Evolutionary conservation across 2,329 filamentous ascomycete species (phyloP).

Genomic region (Colletotrichum lentis): DNA sequence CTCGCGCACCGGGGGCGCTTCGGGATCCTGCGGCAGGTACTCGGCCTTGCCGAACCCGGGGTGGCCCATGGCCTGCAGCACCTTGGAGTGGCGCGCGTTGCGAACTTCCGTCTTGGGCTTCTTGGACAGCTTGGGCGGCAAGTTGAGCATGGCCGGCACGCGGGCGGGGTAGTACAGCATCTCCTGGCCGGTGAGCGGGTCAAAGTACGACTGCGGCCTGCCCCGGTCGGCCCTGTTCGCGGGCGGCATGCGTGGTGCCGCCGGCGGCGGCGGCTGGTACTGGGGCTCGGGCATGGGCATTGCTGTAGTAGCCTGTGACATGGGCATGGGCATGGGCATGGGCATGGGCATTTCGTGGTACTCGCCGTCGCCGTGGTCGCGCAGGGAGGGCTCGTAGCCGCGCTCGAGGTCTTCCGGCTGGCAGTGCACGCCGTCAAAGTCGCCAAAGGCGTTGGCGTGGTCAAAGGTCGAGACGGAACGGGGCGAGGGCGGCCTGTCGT

Average conservation of each 20-base stretch:
- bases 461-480: slow-evolving; percentile 53
- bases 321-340: slow-evolving; percentile 36
- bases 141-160: slow-evolving; percentile 90
- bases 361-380: slow-evolving; percentile 20
- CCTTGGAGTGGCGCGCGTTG: slow-evolving; percentile 76
- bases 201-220: slow-evolving; percentile 66
- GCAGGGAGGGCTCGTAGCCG: slow-evolving; percentile 36
- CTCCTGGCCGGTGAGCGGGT: slow-evolving; percentile 72
- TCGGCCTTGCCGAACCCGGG: slow-evolving; percentile 33
- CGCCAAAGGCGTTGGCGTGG: slow-evolving; percentile 72
- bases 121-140: slow-evolving; percentile 87
- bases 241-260: slow-evolving; percentile 40
- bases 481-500: slow-evolving; percentile 43
- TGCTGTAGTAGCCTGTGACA: slow-evolving; percentile 35
- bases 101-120: slow-evolving; percentile 69
- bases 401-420: slow-evolving; percentile 58
- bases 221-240: slow-evolving; percentile 43
- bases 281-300: slow-evolving; percentile 38
- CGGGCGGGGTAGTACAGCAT: slow-evolving; percentile 97
- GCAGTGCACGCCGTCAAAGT: slow-evolving; percentile 84
- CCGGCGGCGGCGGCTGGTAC: slow-evolving; percentile 26
- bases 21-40: slow-evolving; percentile 47
- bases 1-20: slow-evolving; percentile 41
- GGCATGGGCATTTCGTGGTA: slow-evolving; percentile 7
- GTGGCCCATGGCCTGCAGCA: slow-evolving; percentile 67